phyloP scores from a whole-genome alignment of 2,329 filamentous ascomycete genomes.

The Huntiella decipiens region DNA sequence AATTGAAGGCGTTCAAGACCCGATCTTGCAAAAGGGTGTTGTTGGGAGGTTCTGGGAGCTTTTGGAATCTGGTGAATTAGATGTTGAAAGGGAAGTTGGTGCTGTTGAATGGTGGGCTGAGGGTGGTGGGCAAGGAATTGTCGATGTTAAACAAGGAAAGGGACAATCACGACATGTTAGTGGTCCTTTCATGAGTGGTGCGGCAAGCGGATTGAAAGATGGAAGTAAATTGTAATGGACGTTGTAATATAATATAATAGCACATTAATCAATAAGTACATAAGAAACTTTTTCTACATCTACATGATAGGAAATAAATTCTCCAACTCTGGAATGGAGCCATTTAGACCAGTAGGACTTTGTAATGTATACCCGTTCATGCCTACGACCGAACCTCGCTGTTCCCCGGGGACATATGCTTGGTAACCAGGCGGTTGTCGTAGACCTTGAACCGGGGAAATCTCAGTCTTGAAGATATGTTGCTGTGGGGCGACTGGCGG shows the following conservation, averaged over 20 bases:
- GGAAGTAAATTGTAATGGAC: slow-evolving; percentile 5
- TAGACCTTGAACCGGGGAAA: no score
- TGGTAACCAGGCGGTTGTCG: no score
- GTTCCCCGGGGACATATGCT: no score
- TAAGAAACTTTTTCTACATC: no score
- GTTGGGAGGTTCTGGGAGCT: slow-evolving; percentile 63
- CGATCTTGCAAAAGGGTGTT: slow-evolving; percentile 40
- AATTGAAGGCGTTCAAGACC: slow-evolving; percentile 38
- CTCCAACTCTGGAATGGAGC: no score
- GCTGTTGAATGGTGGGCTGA: slow-evolving; percentile 70
- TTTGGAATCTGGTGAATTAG: slow-evolving; percentile 66
- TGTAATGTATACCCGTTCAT: no score
- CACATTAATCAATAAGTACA: no score
- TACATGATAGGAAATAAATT: no score
- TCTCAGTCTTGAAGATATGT: no score
- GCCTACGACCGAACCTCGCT: no score
- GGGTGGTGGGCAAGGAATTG: slow-evolving; percentile 33
- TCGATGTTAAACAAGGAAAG: slow-evolving; percentile 12
- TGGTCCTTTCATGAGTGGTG: slow-evolving; percentile 35
- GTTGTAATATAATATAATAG: neutral
- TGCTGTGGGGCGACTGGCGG: no score
- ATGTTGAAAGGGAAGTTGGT: slow-evolving; percentile 61
- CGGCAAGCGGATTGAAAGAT: slow-evolving; percentile 14
- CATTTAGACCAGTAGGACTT: no score
- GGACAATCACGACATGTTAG: slow-evolving; percentile 14